Base-by-base conservation (phyloP, 768 basidiomycete genomes). In the Suillus hirtellus region DNA sequence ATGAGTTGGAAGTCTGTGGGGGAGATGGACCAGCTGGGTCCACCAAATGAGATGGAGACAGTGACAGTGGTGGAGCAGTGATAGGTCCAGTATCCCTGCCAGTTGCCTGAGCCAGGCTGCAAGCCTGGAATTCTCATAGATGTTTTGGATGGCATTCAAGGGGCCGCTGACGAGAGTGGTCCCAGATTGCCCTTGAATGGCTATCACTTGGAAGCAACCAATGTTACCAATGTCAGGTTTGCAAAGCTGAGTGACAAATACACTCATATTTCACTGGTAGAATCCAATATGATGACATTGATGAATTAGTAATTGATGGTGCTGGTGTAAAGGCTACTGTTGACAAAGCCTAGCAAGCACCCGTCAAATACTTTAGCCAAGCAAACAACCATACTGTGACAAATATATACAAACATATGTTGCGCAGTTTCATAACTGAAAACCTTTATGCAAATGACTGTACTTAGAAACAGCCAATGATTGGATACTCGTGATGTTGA, bases 131-230 rank as follows among this genome's bases (percentile, higher is more conserved):
- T 95, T 64, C 0, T 83, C 80, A 69, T 87, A 98, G 10, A 99
- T 77, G n/a, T 72, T 73, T 4, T 81, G 72, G 35, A 96, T 86
- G 59, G 78, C 78, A 14, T 72, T 71, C 0, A 82, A 4, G 0
- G 97, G 96, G 0, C 94, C 96, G 8, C 93, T 95, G 49, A 99
- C 84, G 47, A 98, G 85, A 2, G 97, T 98, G 0, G 97, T 99
- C 59, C 96, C 97, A 2, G 63, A 99, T 97, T 15, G 95, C 97
- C 86, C 86, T 66, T 90, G 85, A 0, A 92, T 86, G 1, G 80
- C 84, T 27, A 96, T 64, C 2, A 74, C 90, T 91, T 19, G 9
- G 24, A 42, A 15, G 17, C 15, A 12, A 12, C 15, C 10, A 15
- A 42, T 27, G 17, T 40, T 17, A 40, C 24, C 24, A 24, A 24